Evolutionary conservation across 2,329 filamentous ascomycete species (phyloP).

Genomic region (Cyanodermella asteris): DNA sequence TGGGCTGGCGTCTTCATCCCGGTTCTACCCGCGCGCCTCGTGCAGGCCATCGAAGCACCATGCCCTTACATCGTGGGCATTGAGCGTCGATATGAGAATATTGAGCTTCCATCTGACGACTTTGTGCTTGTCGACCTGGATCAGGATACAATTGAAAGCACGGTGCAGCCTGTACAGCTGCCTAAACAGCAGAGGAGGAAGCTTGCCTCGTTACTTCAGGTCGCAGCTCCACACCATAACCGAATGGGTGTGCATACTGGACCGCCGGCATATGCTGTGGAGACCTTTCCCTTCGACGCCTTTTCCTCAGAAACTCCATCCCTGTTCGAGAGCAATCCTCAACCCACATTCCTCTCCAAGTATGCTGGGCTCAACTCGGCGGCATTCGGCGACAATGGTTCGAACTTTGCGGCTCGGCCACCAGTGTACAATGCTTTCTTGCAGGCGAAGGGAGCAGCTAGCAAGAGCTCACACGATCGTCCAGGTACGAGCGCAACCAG

Average conservation of each 20-base stretch:
- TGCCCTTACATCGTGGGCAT: constrained; percentile 96
- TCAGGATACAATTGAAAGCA: constrained; percentile 72
- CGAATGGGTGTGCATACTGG: constrained; percentile 72
- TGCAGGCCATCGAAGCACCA: constrained; percentile 80
- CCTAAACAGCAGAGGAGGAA: constrained; percentile 82
- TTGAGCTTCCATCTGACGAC: constrained; percentile 79
- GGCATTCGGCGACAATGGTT: constrained; percentile 52
- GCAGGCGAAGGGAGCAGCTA: constrained; percentile 46
- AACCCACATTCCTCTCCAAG: constrained; percentile 53
- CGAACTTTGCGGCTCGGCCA: constrained; percentile 27
- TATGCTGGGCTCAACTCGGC: constrained; percentile 80
- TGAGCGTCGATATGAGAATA: constrained; percentile 70
- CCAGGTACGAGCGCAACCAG: constrained; percentile 48
- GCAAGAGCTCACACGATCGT: constrained; percentile 37
- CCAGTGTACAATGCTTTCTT: constrained; percentile 85
- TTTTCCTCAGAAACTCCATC: constrained; percentile 72
- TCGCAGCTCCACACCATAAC: constrained; percentile 74
- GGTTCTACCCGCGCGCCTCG: constrained; percentile 62
- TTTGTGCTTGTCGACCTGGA: constrained; percentile 91
- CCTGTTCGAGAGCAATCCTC: constrained; percentile 52
- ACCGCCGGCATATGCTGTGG: constrained; percentile 77
- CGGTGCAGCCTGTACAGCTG: constrained; percentile 51
- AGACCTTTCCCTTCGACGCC: constrained; percentile 75
- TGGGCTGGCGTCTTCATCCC: constrained; percentile 94
- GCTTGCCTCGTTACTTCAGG: constrained; percentile 64